Conservation (phyloP, 2,329 filamentous ascomycete species). For the Colletotrichum navitas region DNA sequence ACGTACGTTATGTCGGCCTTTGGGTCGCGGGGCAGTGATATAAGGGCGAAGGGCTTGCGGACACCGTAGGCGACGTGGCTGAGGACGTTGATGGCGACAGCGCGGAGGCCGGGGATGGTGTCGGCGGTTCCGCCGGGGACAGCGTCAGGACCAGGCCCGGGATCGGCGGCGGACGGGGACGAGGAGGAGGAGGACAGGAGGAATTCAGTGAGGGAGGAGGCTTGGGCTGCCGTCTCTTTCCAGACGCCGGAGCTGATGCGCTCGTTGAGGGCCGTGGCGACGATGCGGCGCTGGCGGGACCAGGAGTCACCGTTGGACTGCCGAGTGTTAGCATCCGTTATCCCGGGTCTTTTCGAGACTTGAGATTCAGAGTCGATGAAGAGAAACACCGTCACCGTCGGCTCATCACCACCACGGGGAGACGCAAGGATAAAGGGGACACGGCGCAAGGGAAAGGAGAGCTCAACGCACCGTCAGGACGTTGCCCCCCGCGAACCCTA, state of each 20-base stretch:
- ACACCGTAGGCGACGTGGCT: constrained; percentile 51
- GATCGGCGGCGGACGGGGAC: no score
- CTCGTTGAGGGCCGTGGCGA: constrained; percentile 54
- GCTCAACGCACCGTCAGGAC: constrained; percentile 48
- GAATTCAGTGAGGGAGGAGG: constrained; percentile 48
- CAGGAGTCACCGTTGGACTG: constrained; percentile 46
- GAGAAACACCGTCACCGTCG: neutral
- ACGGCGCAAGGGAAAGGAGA: no score
- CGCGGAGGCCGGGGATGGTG: constrained; percentile 48
- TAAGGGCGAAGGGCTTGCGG: constrained; percentile 47
- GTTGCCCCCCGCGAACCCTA: constrained; percentile 52
- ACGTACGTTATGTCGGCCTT: constrained; percentile 47
- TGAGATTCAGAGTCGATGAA: no score
- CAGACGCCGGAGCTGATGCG: constrained; percentile 52
- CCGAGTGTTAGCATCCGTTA: neutral
- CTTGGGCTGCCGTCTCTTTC: constrained; percentile 49
- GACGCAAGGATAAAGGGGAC: no score
- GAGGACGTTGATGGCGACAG: constrained; percentile 55
- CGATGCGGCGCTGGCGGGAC: constrained; percentile 52
- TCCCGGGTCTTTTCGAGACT: no score
- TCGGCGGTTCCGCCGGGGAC: constrained; percentile 45
- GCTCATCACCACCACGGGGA: no score
- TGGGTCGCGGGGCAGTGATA: constrained; percentile 41
- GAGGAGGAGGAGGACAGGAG: constrained; percentile 40
- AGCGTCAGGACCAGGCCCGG: no score